Evolutionary conservation across 2,329 filamentous ascomycete genomes (phyloP).

Genomic region (Claviceps quebecensis): DNA sequence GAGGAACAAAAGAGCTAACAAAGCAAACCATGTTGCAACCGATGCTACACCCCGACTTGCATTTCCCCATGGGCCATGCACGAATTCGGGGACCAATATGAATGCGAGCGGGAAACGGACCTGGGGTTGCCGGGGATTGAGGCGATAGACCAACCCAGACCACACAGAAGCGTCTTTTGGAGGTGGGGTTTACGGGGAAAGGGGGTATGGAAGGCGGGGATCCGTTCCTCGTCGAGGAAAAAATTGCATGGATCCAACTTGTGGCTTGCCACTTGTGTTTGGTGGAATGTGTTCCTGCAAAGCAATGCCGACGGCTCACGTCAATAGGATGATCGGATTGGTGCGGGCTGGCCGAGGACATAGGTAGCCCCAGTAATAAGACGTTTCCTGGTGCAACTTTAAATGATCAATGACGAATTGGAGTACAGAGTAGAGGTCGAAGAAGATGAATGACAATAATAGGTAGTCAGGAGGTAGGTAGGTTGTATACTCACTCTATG

Average conservation of each 20-base stretch:
- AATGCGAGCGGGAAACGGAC: background rate
- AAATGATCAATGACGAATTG: background rate
- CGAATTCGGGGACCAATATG: background rate
- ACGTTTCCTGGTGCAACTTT: background rate
- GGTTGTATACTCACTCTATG: too few relatives aligned
- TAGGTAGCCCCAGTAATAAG: background rate
- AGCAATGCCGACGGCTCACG: background rate
- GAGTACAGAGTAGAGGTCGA: too few relatives aligned
- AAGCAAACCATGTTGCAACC: background rate
- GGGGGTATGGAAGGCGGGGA: background rate
- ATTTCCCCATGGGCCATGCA: conserved; percentile 3
- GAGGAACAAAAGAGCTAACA: background rate
- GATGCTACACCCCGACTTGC: conserved; percentile 1
- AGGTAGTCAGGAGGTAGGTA: too few relatives aligned
- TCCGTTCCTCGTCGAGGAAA: background rate
- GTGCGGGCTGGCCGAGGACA: background rate
- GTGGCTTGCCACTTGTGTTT: background rate
- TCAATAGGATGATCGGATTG: background rate
- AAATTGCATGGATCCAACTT: background rate
- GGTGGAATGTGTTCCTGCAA: background rate
- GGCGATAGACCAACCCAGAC: background rate
- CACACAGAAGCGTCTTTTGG: background rate
- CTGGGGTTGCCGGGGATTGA: background rate
- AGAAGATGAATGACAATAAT: too few relatives aligned
- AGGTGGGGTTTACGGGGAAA: background rate